These are phyloP conservation scores for Colletotrichum spinosum DNA, from an alignment of 2,329 filamentous ascomycete genomes.

Conservation along the genomic window DNA sequence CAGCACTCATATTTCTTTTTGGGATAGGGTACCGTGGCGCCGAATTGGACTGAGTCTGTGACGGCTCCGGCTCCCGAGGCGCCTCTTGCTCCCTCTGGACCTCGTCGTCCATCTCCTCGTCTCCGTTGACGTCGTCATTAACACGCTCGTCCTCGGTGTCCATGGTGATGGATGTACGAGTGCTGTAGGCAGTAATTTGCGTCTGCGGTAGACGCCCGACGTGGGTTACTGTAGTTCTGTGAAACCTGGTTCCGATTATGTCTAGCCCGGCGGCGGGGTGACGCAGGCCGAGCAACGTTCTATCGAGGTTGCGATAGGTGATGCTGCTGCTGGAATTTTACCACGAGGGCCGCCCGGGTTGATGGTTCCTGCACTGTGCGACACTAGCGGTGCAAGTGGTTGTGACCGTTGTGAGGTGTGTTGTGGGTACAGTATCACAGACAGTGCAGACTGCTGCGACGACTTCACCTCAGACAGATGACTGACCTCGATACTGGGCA, in stretches of 20 bases:
- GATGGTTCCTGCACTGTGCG: no score
- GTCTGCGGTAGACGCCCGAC: not conserved
- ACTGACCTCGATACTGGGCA: no score
- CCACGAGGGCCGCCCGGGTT: no score
- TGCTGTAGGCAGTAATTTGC: not conserved
- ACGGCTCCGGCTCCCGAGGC: not conserved
- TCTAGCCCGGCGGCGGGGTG: not conserved
- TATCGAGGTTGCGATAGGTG: not conserved
- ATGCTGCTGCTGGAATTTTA: constrained; percentile 24
- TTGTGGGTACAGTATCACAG: no score
- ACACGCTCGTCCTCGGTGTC: constrained; percentile 20
- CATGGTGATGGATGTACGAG: constrained; percentile 20
- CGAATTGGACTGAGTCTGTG: constrained; percentile 14
- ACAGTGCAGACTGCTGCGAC: no score
- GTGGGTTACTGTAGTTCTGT: not conserved
- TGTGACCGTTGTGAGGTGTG: no score
- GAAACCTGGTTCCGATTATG: not conserved
- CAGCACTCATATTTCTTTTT: constrained; percentile 50
- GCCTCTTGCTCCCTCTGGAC: constrained; percentile 1
- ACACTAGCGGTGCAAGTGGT: no score
- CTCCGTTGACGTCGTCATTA: constrained; percentile 1
- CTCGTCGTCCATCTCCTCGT: constrained; percentile 3
- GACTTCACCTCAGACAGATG: no score
- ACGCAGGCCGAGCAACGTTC: constrained; percentile 1
- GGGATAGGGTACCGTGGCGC: constrained; percentile 48